Percentiles rank a stretch among this genome's conserved stretches.
Conservation (phyloP, 768 basidiomycete species). For the Boletus sp. region DNA sequence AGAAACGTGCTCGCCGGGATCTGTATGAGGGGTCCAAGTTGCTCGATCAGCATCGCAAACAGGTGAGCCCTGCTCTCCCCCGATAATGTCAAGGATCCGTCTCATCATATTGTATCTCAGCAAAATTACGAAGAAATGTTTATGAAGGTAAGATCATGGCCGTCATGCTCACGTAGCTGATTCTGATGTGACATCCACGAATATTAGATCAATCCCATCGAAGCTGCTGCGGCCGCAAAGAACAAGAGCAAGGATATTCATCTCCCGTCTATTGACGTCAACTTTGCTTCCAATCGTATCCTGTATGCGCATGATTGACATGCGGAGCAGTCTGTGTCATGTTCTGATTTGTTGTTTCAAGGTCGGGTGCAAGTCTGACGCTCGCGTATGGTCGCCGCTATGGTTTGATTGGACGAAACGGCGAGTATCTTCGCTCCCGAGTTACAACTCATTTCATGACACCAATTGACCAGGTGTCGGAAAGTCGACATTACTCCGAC, state of each 20-base stretch:
- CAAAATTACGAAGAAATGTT: conserved; percentile 99
- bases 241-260: conserved; percentile 99
- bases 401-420: conserved; percentile 88
- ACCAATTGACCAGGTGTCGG: conserved; percentile 62
- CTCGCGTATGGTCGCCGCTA: conserved; percentile 88
- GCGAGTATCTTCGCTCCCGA: conserved; percentile 29
- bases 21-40: conserved; percentile 96
- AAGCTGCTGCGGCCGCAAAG: conserved; percentile 70
- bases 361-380: conserved; percentile 82
- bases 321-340: neutral
- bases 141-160: conserved; percentile 70
- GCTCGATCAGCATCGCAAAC: conserved; percentile 87
- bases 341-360: conserved; percentile 27
- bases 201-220: conserved; percentile 83
- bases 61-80: conserved; percentile 42
- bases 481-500: conserved; percentile 92
- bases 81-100: neutral
- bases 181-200: neutral
- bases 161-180: neutral
- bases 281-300: conserved; percentile 92
- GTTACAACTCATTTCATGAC: neutral
- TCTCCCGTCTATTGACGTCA: conserved; percentile 91
- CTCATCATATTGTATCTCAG: conserved; percentile 35
- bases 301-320: conserved; percentile 44
- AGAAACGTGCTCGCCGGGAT: conserved; percentile 87